Evolutionary conservation across 805 yeast genomes (phyloP), one percentile per base, ranked within the genome.

Genomic region (Candida pseudoglaebosa): DNA sequence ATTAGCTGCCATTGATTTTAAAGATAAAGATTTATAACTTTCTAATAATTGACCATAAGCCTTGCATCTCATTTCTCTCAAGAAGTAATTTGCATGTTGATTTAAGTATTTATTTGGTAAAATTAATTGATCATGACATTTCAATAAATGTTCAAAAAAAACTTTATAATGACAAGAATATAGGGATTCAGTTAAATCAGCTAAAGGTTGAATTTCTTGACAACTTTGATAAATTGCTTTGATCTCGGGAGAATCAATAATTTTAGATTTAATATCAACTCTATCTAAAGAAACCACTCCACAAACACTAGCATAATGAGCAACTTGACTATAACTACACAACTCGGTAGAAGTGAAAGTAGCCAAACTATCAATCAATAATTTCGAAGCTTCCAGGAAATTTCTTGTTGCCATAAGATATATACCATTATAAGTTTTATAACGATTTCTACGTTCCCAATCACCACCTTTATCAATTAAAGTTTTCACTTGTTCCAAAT

Each of bases 371-470:
- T 90, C 99, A 47, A 87, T 86, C 52, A 93, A 73, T 45, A 91
- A 68, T 38, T 78, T 78, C 2, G 97, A 79, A 2, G 98, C 96
- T 50, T 86, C 95, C 29, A 69, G 70, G 54, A 93, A 93, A 52
- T 87, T 80, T 55, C 99, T 80, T 20, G 90, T 81, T 5, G 96
- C 83, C 75, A 93, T 67, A 26, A 77, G 67, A 58, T 87, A 86
- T 35, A 93, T 73, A 16, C 99, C 99, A 42, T 77, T 65, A 63
- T 93, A 93, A 4, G 97, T 86, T 69, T 93, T 93, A 71, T 78
- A 88, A 50, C 96, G 71, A 67, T 93, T 93, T 55, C 96, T 81
- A 63, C 99, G 85, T 66, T 93, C 99, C 99, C 99, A 93, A 61
- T 93, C 99, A 45, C 99, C 99, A 40, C 98, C 99, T 54, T 88